Conservation (phyloP, 179 eudicot genomes). For the Nepenthes alata region DNA sequence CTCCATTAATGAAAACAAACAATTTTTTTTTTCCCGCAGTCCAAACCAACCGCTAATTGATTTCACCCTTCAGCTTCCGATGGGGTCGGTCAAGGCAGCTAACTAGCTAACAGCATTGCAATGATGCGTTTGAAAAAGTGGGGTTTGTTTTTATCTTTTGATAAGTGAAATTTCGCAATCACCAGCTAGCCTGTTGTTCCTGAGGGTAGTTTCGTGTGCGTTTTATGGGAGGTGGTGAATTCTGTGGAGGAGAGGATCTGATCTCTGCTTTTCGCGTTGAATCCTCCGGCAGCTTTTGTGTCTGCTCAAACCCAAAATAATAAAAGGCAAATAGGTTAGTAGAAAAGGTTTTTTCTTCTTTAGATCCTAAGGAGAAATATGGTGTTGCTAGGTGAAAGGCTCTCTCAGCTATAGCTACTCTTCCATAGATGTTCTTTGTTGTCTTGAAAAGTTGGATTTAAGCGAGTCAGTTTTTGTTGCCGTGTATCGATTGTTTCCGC, state of each 20-base stretch:
- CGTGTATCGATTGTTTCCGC: background rate
- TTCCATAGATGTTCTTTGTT: conserved; percentile 3
- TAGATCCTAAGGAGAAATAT: no score
- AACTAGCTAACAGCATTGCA: background rate
- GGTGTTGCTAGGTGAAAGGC: background rate
- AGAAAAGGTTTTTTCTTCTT: background rate
- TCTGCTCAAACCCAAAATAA: background rate
- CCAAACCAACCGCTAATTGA: no score
- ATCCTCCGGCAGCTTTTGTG: conserved; percentile 10
- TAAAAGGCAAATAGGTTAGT: background rate
- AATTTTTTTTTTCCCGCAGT: background rate
- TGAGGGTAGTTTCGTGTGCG: no score
- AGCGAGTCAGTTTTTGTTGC: conserved; percentile 8
- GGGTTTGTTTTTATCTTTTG: conserved; percentile 7
- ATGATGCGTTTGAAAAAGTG: conserved; percentile 4
- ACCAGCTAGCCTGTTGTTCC: background rate
- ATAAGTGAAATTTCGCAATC: conserved; percentile 7
- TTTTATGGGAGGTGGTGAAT: background rate
- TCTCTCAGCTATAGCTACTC: background rate
- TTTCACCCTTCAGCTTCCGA: background rate
- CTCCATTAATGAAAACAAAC: conserved; percentile 25
- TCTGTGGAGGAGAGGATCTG: conserved; percentile 16
- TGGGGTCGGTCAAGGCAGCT: background rate
- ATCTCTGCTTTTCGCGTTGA: conserved; percentile 36
- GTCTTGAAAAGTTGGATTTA: conserved; percentile 10